A percentile compares a stretch with the other conserved stretches of the same genome.
Conservation (phyloP, 352 stramenopile species). For the Pythium coloratum region DNA sequence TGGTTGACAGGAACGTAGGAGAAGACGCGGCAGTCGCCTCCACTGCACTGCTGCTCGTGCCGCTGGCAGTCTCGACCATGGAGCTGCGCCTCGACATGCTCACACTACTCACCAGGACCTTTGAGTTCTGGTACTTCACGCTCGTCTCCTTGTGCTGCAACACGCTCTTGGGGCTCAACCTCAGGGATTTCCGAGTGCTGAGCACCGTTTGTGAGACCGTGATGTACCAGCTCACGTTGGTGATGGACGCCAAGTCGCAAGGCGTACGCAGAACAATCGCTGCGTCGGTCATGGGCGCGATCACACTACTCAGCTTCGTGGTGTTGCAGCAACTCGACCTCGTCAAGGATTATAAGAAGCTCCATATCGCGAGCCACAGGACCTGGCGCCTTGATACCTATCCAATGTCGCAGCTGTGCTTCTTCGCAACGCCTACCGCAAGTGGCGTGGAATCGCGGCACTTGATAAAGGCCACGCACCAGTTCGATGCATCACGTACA, state of each 20-base stretch:
- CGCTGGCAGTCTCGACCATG: neutral
- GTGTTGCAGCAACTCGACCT: neutral
- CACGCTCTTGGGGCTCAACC: neutral
- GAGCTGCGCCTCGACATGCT: neutral
- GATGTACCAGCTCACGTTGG: neutral
- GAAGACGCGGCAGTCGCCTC: neutral
- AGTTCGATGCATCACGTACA: constrained; percentile 15
- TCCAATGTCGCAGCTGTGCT: constrained; percentile 13
- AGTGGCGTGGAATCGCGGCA: neutral
- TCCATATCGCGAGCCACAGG: neutral
- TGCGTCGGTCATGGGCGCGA: neutral
- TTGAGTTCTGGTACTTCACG: constrained; percentile 14
- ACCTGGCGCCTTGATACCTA: neutral
- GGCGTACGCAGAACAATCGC: neutral
- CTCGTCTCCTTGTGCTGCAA: neutral
- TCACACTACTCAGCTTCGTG: neutral
- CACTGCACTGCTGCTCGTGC: neutral
- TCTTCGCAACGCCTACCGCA: constrained; percentile 26
- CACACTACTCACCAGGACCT: neutral
- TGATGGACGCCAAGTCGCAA: constrained; percentile 1
- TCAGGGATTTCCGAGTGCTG: neutral
- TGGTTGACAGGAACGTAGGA: neutral
- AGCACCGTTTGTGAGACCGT: neutral
- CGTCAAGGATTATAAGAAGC: neutral
- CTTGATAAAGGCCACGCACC: neutral